Conservation (phyloP, 306 rosid genomes). For the Lathyrus aphaca region DNA sequence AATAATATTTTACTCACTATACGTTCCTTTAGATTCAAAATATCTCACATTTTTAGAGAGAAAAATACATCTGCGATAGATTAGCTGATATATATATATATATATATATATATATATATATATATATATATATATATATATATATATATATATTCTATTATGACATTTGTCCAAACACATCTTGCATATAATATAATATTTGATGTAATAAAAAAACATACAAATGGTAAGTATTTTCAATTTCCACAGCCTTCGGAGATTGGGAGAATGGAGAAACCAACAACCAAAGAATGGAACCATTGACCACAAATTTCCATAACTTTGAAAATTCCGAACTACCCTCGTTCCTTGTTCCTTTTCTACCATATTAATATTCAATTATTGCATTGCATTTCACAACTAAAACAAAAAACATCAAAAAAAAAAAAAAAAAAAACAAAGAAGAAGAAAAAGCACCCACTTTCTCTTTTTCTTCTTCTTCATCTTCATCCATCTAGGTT, state of each 20-base stretch:
- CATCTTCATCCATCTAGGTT: conserved; percentile 42
- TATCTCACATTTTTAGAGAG: no score
- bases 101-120: no score
- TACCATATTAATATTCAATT: conserved; percentile 33
- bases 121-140: no score
- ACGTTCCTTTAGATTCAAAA: no score
- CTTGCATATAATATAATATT: no score
- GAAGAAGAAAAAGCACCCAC: conserved; percentile 31
- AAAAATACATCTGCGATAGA: no score
- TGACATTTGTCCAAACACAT: no score
- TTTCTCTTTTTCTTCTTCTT: conserved; percentile 37
- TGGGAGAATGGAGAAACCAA: conserved; percentile 50
- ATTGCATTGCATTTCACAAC: conserved; percentile 25
- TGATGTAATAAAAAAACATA: neutral
- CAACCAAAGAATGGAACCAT: conserved; percentile 47
- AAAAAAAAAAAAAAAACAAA: neutral
- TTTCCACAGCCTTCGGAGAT: conserved; percentile 48
- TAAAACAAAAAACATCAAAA: neutral
- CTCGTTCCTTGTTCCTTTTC: conserved; percentile 56
- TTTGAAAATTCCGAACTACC: conserved; percentile 71
- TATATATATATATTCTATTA: no score
- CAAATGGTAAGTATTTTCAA: neutral
- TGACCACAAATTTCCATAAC: conserved; percentile 66
- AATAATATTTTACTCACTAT: no score
- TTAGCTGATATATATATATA: no score